Base-by-base conservation (phyloP, 345 rosid species). In the Boechera retrofracta region DNA sequence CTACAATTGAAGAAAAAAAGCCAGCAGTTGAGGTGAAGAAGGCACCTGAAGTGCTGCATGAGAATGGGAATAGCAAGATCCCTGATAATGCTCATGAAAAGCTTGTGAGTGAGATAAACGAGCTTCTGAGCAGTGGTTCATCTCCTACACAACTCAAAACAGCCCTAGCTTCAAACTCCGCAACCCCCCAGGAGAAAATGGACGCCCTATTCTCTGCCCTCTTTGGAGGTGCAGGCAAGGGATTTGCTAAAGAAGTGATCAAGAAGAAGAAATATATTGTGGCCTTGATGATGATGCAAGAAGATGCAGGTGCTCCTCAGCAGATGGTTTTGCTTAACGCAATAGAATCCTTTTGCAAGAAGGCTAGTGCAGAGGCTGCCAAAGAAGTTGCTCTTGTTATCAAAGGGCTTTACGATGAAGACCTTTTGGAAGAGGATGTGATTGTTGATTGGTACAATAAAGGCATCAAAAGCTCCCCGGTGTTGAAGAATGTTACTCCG, bases 351-450 rank as follows among this genome's bases (percentile, higher is more conserved):
- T 90, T 83, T 77, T 87, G 77, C 51, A 39, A 7, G 7, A 85
- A 83, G 32, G 73, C 74, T 0, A 66, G 74, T 24, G 41, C 83
- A 1, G 76, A 67, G 51, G 82, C 83, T 9, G 78, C 79, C 13
- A 87, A 83, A 77, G 96, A 90, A 78, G 81, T 83, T 45, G 83
- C 87, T n/a, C 62, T 88, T 62, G 88, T 83, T 67, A 76, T 88
- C 60, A 90, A 90, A 68, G 86, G 82, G 15, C 80, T 90, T 15
- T 88, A 90, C 31, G 96, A 90, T 67, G 73, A 73, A 64, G 91
- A 90, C 63, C 67, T 90, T 9, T 59, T 88, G 76, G 93, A 88
- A 71, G 96, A 90, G 53, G 89, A 84, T 39, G 69, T 57, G 45
- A 80, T 90, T 6, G 39, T 85, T 11, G 83, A 60, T 51, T 90